Base-by-base conservation (phyloP, 176 grass and related monocot genomes). In the Musa acuminata region DNA sequence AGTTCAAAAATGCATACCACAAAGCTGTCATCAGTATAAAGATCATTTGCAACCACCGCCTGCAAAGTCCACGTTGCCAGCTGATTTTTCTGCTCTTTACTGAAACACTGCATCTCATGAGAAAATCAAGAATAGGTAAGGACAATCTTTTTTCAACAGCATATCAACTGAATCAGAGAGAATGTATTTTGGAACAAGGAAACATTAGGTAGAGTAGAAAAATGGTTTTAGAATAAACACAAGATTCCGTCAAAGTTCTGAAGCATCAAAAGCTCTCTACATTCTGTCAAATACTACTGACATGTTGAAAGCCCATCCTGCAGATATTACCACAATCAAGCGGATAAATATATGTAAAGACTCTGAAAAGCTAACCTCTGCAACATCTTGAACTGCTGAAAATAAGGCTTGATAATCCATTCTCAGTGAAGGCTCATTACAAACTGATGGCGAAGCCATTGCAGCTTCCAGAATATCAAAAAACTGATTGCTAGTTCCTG, bases 1-100 rank as follows among this genome's bases (percentile, higher is more conserved):
- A 55, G 20, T 50, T 13, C 14, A 75, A n/a, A 78, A 72, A 73
- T 71, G 82, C 95, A 64, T 81, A 98, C 95, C 95, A 99, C 88
- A 87, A 99, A 99, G 78, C 95, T 99, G 50, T 99, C 95, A 68
- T 99, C 95, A 49, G 95, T 94, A 27, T 80, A 88, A n/a, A 99
- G 90, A 80, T 99, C 95, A 82, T 99, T 99, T 79, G 95, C 88
- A 53, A 99, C 82, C 80, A 99, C 86, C 3, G 86, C 90, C 73
- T 84, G 88, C 81, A 99, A 69, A 58, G 80, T 59, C 95, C 95
- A 99, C 78, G 85, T 78, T 65, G 82, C 55, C 13, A 99, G 78
- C 29, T 85, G 88, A 74, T 89, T 91, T 77, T 87, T 98, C 75
- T 89, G 90, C 49, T 94, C 75, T 83, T 89, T 73, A 64, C 71